Conservation (phyloP, 352 stramenopile species). For the Phytophthora syringae region DNA sequence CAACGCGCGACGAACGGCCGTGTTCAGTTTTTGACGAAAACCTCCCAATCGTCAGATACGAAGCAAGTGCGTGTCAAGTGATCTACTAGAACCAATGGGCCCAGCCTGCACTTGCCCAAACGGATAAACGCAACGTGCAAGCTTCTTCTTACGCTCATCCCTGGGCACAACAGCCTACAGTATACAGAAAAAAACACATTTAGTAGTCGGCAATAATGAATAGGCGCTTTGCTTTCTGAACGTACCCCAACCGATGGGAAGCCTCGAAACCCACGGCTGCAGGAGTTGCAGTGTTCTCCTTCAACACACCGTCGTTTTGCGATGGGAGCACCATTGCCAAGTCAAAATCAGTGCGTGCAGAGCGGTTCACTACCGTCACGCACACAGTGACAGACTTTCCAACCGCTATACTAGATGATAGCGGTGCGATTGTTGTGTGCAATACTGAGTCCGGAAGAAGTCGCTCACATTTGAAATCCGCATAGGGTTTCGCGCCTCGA, state of each 20-base stretch:
- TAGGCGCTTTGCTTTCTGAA: background rate
- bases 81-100: conserved; percentile 66
- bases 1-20: conserved; percentile 33
- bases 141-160: conserved; percentile 68
- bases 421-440: conserved; percentile 46
- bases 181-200: conserved; percentile 11
- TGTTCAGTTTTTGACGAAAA: conserved; percentile 38
- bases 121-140: conserved; percentile 63
- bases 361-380: conserved; percentile 64
- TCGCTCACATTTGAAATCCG: conserved; percentile 37
- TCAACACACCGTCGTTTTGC: conserved; percentile 1
- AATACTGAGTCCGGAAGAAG: conserved; percentile 53
- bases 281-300: background rate
- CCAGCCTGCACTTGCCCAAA: conserved; percentile 48
- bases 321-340: conserved; percentile 64
- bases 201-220: conserved; percentile 5
- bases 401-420: conserved; percentile 26
- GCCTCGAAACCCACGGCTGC: conserved; percentile 65
- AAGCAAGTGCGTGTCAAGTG: conserved; percentile 69
- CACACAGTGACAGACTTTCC: conserved; percentile 39
- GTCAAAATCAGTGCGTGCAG: conserved; percentile 55
- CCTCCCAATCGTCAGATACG: conserved; percentile 44
- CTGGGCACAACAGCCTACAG: conserved; percentile 45
- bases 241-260: conserved; percentile 72
- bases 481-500: conserved; percentile 16